Evolutionary conservation across 2,329 filamentous ascomycete genomes (phyloP), one percentile per base, ranked within the genome.

Genomic region (Leptographium wingfieldii): DNA sequence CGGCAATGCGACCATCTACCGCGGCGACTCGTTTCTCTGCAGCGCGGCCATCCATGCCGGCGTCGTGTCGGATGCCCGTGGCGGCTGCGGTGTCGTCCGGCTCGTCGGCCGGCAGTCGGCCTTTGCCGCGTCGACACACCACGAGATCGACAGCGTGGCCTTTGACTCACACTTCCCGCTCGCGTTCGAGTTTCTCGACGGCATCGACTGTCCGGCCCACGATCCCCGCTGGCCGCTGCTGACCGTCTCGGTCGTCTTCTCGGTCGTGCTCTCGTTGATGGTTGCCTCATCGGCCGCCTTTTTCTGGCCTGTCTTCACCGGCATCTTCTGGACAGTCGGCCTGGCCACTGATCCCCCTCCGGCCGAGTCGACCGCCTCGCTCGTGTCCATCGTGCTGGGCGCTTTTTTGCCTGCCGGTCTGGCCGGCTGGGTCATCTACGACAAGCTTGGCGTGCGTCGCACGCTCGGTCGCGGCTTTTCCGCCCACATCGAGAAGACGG

Each of bases 151-250:
- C 33, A 95, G 90, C 63, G 77, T 89, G 59, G 80, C 73, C 5
- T 99, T 99, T 69, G 82, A 91, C 63, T 92, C 90, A 0, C 90
- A 90, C 65, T 99, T 99, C 67, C 94, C 94, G 1, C 85, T 89
- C 35, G 86, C 91, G 0, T 96, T 90, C 70, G 83, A 82, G 22
- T 97, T 99, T 66, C 73, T 88, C 5, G 72, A 77, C 5, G 79
- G 79, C 38, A 78, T 90, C 7, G 73, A 80, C 16, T 87, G 90
- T 66, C 80, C 83, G 56, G 86, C 90, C 19, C 78, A 79, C 59
- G 94, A 97, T 70, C 81, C 88, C 60, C 80, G 92, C 53, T 99
- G 94, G 94, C 80, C 86, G 1, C 75, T 96, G 3, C 80, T 99
- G 11, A 88, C 82, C 19, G 80, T 97, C 9, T 95, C 91, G 0